Base-by-base conservation (phyloP, 371 early-diverging fungal species). In the Rhizopus stolonifer region DNA sequence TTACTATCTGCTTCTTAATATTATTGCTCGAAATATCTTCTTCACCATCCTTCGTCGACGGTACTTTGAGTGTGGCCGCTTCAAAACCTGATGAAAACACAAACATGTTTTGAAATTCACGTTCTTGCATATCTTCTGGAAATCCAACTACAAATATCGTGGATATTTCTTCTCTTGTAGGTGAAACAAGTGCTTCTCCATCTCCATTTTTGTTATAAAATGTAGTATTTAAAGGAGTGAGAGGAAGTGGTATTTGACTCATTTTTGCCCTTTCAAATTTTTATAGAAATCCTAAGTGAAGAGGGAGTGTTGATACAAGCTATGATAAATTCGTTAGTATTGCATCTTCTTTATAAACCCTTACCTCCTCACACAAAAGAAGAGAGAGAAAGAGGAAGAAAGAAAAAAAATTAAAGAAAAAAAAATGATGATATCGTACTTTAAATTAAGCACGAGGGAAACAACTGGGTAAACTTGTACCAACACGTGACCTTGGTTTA, bases 81-180 rank as follows among this genome's bases (percentile, higher is more conserved):
- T 94, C 95, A 60, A 94, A 96, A 13, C 95, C 96, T 13, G 89
- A 81, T 9, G 87, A 88, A 62, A 96, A 95, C 26, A 86, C 87
- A 74, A 96, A 96, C 94, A 94, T 92, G 73, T 93, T 94, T 58
- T 93, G 92, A 60, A 96, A 94, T 74, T 96, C 96, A 52, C 96
- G 75, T 66, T 96, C 96, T 61, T 80, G 83, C 87, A 95, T 91
- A 67, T 96, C 95, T 29, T 94, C 93, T 26, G 96, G 96, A 56
- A 96, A 93, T 9, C 96, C 96, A 26, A 94, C 93, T 4, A 96
- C 94, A 76, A 95, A 96, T 54, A 96, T 93, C 38, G 95, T 94
- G 18, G 92, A 89, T 46, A 96, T 79, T 51, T 83, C 83, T 56
- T 83, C 83, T 48, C 54, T 64, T 49, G 46, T 52, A 36, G 46